Conservation (phyloP, 441 rosid species). For the Eutrema salsugineum region DNA sequence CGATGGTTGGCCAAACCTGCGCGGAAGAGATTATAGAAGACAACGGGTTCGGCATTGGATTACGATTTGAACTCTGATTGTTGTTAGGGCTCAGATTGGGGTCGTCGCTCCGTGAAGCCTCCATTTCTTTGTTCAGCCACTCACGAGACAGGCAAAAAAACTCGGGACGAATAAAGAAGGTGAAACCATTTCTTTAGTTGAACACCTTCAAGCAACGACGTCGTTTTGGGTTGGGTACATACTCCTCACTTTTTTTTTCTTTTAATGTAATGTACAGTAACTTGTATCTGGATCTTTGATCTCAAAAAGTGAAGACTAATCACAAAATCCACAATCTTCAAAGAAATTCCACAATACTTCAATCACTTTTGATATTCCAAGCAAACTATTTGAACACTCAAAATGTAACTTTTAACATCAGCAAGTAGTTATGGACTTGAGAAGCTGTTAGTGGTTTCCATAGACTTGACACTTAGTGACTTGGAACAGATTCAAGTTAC, state of each 20-base stretch:
- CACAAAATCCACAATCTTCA: too few relatives aligned
- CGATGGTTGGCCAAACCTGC: constrained; percentile 92
- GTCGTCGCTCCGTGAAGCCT: constrained; percentile 41
- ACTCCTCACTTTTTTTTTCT: neutral
- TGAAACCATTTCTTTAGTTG: neutral
- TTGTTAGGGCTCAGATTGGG: constrained; percentile 18
- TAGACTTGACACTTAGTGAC: neutral
- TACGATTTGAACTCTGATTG: constrained; percentile 7
- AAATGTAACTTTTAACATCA: neutral
- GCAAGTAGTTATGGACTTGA: neutral
- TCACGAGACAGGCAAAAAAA: neutral
- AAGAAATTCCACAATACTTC: too few relatives aligned
- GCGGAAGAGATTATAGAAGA: constrained; percentile 42
- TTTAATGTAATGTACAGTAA: too few relatives aligned
- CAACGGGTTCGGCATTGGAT: constrained; percentile 18
- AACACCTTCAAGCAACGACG: neutral
- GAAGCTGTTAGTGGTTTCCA: neutral
- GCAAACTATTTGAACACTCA: neutral
- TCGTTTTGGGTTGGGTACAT: neutral
- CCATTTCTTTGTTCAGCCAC: constrained; percentile 44
- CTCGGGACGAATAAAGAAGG: neutral
- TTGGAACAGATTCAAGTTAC: neutral
- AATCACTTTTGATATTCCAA: neutral
- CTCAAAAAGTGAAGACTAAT: neutral
- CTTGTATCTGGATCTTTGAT: neutral